A percentile compares a stretch with the other conserved stretches of the same genome.
Evolutionary conservation across 192 early-diverging fungal species (phyloP).

Genomic region (Funneliformis geosporum): DNA sequence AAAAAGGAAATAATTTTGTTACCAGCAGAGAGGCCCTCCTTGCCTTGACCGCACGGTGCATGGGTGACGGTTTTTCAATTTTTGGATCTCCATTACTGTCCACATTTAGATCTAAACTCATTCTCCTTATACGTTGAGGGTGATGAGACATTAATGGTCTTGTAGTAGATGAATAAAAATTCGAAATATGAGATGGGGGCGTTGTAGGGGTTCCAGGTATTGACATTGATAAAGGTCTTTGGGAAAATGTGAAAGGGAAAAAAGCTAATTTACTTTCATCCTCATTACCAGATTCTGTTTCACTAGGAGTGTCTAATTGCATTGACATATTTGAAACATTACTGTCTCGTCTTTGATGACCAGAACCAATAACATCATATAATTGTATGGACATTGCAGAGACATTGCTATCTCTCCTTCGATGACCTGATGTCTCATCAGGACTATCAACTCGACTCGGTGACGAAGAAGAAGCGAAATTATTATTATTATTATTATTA

Average conservation of each 20-base stretch:
- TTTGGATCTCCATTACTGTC: slow-evolving; percentile 1
- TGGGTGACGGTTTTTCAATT: slow-evolving; percentile 24
- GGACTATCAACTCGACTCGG: slow-evolving; percentile 1
- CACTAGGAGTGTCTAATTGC: slow-evolving; percentile 33
- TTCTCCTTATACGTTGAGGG: slow-evolving; percentile 29
- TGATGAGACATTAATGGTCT: slow-evolving; percentile 13
- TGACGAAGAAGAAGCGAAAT: background rate
- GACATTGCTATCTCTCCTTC: slow-evolving; percentile 31
- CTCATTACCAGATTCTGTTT: slow-evolving; percentile 20
- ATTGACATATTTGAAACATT: slow-evolving; percentile 32
- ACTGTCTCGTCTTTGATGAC: slow-evolving; percentile 33
- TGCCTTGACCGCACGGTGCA: slow-evolving; percentile 26
- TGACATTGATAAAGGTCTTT: slow-evolving; percentile 19
- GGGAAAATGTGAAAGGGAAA: slow-evolving; percentile 27
- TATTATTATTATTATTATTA: background rate
- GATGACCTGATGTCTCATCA: slow-evolving; percentile 25
- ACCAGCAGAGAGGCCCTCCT: slow-evolving; percentile 33
- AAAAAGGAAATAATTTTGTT: background rate
- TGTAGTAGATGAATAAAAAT: slow-evolving; percentile 3
- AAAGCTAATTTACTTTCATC: slow-evolving; percentile 21
- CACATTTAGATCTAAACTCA: slow-evolving; percentile 28
- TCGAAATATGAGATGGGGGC: slow-evolving; percentile 19
- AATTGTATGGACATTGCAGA: slow-evolving; percentile 34
- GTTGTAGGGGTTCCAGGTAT: slow-evolving; percentile 29
- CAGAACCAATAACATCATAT: slow-evolving; percentile 10